Evolutionary conservation across 2,329 filamentous ascomycete genomes (phyloP), one percentile per base, ranked within the genome.

Genomic region (Venturia nashicola): DNA sequence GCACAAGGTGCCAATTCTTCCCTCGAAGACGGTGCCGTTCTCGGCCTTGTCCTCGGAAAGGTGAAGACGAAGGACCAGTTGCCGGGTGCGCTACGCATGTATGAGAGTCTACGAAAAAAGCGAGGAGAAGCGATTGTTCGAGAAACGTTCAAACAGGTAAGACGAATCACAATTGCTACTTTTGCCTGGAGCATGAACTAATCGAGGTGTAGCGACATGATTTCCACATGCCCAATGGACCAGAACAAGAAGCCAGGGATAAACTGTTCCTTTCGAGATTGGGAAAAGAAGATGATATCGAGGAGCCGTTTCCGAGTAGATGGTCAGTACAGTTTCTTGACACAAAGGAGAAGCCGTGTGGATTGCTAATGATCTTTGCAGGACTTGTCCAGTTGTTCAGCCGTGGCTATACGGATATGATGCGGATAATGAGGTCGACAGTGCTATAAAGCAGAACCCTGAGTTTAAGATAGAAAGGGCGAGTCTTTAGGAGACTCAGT

Each of bases 1-100:
- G 84, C 83, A 0, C 79, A 83, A 1, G 84, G 84, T 2, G 80
- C 82, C 0, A 82, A 82, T 1, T 78, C 85, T 68, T 82, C 80
- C 1, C 0, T 66, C 36, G 65, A 66, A 55, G 65, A 66, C 46
- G 65, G 46, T 14, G 65, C 65, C 14, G 65, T 61, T n/a, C 73
- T 89, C 0, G 86, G 86, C 0, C 76, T 79, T 0, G 69, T 88
- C 1, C 73, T 89, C 14, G 54, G 66, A 6, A 62, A 62, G 2
- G 66, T 68, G 0, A 54, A 43, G 34, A 39, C 44, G 43, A 65
- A 65, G 62, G 51, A 32, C 2, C 64, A 65, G 42, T 54, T 67
- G n/a, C 39, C 54, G 36, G 55, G 54, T 44, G 61, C 64, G 2
- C 57, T 66, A 5, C 59, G 61, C 20, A 65, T 66, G 36, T 65